Evolutionary conservation across 305 asterid species (phyloP).

Genomic region (Rubia tinctorum): DNA sequence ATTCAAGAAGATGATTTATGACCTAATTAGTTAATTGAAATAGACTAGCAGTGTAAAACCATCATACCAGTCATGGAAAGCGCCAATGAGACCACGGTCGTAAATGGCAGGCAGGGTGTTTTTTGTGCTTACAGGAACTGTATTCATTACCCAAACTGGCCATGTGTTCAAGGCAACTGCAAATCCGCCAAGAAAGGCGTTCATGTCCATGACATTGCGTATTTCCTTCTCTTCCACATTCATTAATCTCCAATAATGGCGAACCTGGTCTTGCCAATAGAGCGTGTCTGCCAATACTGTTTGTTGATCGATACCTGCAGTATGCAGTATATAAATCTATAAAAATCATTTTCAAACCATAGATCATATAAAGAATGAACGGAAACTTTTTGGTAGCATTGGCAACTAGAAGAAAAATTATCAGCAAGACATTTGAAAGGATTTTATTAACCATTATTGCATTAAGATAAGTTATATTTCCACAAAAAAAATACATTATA

Average conservation of each 20-base stretch:
- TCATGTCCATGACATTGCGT: conserved; percentile 89
- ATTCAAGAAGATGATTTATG: conserved; percentile 13
- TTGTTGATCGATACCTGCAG: conserved; percentile 62
- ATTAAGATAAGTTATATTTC: not conserved
- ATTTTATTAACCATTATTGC: not conserved
- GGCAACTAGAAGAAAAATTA: not conserved
- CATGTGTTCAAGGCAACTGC: conserved; percentile 77
- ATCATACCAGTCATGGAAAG: conserved; percentile 77
- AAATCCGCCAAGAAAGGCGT: conserved; percentile 90
- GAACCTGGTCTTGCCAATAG: conserved; percentile 79
- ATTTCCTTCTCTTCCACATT: conserved; percentile 59
- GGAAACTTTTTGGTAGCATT: not conserved
- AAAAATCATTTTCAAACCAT: conserved; percentile 5
- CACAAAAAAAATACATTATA: not conserved
- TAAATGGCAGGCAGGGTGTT: conserved; percentile 72
- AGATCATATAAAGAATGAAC: not conserved
- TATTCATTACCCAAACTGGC: conserved; percentile 91
- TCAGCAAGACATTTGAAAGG: not conserved
- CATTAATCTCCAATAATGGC: conserved; percentile 94
- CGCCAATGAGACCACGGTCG: conserved; percentile 68
- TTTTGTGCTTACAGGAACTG: conserved; percentile 51
- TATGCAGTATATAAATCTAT: conserved; percentile 27
- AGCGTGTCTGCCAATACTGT: conserved; percentile 63
- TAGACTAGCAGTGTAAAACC: not conserved
- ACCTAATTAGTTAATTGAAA: conserved; percentile 3